Base-by-base conservation (phyloP, 148 eudicot genomes). In the Beta vulgaris region DNA sequence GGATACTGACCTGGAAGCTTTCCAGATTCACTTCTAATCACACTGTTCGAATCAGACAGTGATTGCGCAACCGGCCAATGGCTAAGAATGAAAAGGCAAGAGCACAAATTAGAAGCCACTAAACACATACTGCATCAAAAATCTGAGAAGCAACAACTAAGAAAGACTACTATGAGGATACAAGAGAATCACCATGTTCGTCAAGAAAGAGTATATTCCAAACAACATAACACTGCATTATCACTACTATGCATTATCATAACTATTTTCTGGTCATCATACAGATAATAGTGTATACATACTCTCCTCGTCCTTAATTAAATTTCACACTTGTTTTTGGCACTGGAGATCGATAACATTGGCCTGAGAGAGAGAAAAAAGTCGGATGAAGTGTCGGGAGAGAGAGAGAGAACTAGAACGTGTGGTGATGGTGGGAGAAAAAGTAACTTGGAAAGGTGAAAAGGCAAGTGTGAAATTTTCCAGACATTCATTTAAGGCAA, bases 1-100 rank as follows among this genome's bases (percentile, higher is more conserved):
- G 98, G 90, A 79, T 75, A 79, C 72, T 79, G 95, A 71, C 93
- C 98, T 53, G 85, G 87, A 78, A 88, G 76, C 76, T 83, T 86
- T 79, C 86, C 90, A 53, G 83, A 59, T 2, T 80, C 77, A 67
- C 74, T 74, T 80, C 76, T 59, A 59, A 49, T 68, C 61, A 75
- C 70, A 75, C 60, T 66, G 57, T 83, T 82, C 26, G 71, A 15
- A 73, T 80, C 78, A 78, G 83, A 80, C 76, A 59, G 79, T 74
- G 85, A 80, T 89, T n/a, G 78, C 79, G 72, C 74, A 70, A 82
- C 76, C n/a, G n/a, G n/a, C 89, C 91, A 90, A 74, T 78, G 91
- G 84, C 98, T 95, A 86, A 59, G 73, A 68, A 70, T 6, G 15
- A 25, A 7, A 72, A 31, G 64, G 49, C 18, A 66, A 54, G 54